Percentiles rank a stretch among this genome's conserved stretches.
Evolutionary conservation across 495 filamentous ascomycete species (phyloP).

Genomic region (Aspergillus ostianus): DNA sequence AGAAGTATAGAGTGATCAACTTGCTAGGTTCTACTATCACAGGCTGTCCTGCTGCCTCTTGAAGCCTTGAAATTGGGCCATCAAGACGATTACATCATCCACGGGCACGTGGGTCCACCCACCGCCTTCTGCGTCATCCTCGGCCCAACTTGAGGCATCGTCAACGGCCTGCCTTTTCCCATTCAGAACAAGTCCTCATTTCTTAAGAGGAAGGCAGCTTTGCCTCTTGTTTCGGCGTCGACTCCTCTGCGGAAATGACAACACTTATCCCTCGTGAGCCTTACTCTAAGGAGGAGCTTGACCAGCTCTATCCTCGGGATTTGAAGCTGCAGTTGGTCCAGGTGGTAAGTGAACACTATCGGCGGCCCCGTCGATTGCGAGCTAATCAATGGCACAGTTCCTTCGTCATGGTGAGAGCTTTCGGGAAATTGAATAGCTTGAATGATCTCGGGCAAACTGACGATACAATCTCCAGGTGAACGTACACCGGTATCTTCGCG

Average conservation of each 20-base stretch:
- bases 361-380: conserved; percentile 4
- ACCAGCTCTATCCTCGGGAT: conserved; percentile 71
- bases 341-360: conserved; percentile 47
- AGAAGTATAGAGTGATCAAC: no score
- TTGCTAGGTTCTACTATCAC: no score
- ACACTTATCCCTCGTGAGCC: conserved; percentile 69
- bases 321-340: conserved; percentile 88
- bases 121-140: conserved; percentile 23
- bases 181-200: background rate
- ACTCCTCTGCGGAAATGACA: conserved; percentile 58
- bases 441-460: background rate
- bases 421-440: background rate
- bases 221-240: background rate
- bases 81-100: no score
- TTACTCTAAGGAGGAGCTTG: conserved; percentile 80
- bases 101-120: background rate
- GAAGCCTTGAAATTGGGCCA: no score
- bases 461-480: conserved; percentile 54
- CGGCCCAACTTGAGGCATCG: background rate
- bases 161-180: background rate
- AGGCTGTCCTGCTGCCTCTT: no score
- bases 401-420: conserved; percentile 71
- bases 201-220: background rate
- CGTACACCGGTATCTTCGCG: conserved; percentile 81
- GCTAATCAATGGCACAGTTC: conserved; percentile 43